Evolutionary conservation across 768 basidiomycete species (phyloP).

Genomic region (Auricularia heimuer): DNA sequence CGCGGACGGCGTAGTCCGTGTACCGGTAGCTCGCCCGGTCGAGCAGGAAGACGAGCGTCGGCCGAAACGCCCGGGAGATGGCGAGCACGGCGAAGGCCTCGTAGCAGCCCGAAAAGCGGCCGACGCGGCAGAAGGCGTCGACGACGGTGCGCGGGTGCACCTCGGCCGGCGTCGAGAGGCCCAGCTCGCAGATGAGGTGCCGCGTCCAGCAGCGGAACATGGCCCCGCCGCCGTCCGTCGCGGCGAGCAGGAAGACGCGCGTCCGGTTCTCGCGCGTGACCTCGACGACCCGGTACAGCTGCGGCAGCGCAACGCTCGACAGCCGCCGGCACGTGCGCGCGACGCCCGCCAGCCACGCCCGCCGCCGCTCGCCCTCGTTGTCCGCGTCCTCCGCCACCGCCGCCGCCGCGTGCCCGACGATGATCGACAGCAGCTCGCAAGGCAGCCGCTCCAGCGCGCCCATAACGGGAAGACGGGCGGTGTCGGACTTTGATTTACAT

Average conservation of each 20-base stretch:
- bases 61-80: neutral
- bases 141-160: neutral
- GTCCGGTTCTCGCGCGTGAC: neutral
- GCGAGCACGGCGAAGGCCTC: neutral
- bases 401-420: too few relatives aligned
- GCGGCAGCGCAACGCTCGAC: neutral
- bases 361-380: neutral
- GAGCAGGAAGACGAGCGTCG: neutral
- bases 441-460: too few relatives aligned
- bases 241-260: neutral
- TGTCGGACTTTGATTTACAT: too few relatives aligned
- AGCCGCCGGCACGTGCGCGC: neutral
- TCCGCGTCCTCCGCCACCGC: neutral
- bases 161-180: neutral
- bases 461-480: too few relatives aligned
- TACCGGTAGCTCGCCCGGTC: neutral
- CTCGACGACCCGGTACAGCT: neutral
- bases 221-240: neutral
- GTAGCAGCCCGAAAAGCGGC: neutral
- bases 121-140: neutral
- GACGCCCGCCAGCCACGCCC: neutral
- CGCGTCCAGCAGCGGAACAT: neutral
- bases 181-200: neutral
- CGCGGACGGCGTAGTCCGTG: neutral
- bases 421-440: too few relatives aligned